phyloP scores from a whole-genome alignment of 1,139 yeast species.

The Debaryomycetaceae sp. region DNA sequence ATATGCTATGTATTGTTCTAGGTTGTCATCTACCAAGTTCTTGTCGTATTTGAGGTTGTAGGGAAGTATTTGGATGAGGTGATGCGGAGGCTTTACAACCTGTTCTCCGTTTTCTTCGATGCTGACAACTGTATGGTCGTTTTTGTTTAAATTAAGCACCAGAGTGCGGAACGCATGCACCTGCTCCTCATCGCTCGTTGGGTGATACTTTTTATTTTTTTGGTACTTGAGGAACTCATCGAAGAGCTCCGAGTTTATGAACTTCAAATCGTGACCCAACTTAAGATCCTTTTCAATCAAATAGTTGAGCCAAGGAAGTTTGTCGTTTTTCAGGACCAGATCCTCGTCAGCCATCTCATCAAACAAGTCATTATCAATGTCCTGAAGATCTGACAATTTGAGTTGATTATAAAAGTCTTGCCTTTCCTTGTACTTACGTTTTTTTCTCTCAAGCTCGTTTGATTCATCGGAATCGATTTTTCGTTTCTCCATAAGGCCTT shows the following conservation, averaged over 20 bases:
- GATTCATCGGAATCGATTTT: conserved; percentile 27
- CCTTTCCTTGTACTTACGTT: conserved; percentile 21
- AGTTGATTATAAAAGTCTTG: conserved; percentile 43
- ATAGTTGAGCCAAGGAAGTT: conserved; percentile 39
- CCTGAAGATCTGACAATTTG: conserved; percentile 21
- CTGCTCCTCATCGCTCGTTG: conserved; percentile 20
- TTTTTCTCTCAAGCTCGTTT: conserved; percentile 25
- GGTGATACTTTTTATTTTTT: conserved; percentile 29
- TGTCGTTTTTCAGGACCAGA: conserved; percentile 22
- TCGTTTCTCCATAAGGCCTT: conserved; percentile 38
- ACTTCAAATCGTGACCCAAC: conserved; percentile 41
- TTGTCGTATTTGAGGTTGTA: conserved; percentile 29
- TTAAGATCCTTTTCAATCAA: conserved; percentile 43
- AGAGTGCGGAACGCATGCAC: conserved; percentile 21
- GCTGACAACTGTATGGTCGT: conserved; percentile 27
- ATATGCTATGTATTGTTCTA: conserved; percentile 16
- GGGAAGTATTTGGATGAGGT: conserved; percentile 22
- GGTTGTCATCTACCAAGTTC: conserved; percentile 21
- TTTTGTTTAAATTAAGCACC: conserved; percentile 20
- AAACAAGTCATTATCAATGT: conserved; percentile 24
- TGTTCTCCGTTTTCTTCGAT: conserved; percentile 14
- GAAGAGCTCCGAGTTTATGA: conserved; percentile 29
- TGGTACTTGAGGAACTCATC: conserved; percentile 26
- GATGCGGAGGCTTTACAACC: conserved; percentile 17
- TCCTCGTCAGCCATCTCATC: conserved; percentile 25